Base-by-base conservation (phyloP, 371 early-diverging fungal genomes). In the Mucor indicus region DNA sequence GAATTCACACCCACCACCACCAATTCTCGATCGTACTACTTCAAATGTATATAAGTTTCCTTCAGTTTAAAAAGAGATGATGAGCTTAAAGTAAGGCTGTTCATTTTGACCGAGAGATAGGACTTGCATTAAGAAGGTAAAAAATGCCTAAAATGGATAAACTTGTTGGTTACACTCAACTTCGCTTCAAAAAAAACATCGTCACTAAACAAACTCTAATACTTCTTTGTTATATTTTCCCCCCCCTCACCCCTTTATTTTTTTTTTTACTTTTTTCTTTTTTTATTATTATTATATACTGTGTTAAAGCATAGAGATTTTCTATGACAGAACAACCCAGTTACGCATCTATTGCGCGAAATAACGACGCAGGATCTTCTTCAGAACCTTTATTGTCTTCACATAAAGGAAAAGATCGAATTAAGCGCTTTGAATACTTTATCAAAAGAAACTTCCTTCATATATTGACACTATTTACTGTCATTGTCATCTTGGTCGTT, bases 51-150 rank as follows among this genome's bases (percentile, higher is more conserved):
- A n/a, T n/a, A n/a, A n/a, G n/a, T n/a, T n/a, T n/a, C n/a, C n/a
- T n/a, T n/a, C n/a, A n/a, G n/a, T n/a, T n/a, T n/a, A n/a, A n/a
- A n/a, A n/a, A n/a, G n/a, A n/a, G n/a, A n/a, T n/a, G n/a, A n/a
- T n/a, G n/a, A n/a, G n/a, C n/a, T n/a, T n/a, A n/a, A n/a, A n/a
- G n/a, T n/a, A n/a, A n/a, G n/a, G n/a, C n/a, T n/a, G n/a, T n/a
- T n/a, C n/a, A n/a, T 45, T 45, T 45, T 33, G 32, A 45, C 45
- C 45, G 45, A 45, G 45, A 21, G 45, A 45, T 45, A 45, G 45
- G 45, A 45, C 6, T 22, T 23, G 5, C n/a, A n/a, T 45, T 33
- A 13, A 45, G 15, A 45, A 35, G 45, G 45, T 45, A 45, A 45
- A 45, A 45, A 45, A 11, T 45, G 35, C 45, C 17, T 22, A 32